phyloP scores from a whole-genome alignment of 805 yeast genomes.

The Candida berthetii region DNA sequence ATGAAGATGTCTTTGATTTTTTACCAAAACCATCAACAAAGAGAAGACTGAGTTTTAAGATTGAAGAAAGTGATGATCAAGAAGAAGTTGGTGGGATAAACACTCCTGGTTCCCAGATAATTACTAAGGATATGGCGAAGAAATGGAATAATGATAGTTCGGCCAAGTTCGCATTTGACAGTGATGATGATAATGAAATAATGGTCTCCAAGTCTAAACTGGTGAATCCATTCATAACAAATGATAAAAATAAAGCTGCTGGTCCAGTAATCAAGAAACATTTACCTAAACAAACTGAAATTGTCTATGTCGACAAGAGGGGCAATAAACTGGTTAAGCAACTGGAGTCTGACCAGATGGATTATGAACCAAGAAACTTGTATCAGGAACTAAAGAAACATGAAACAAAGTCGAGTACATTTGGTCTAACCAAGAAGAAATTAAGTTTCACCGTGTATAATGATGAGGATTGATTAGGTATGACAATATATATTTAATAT shows the following conservation, averaged over 20 bases:
- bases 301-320: constrained; percentile 25
- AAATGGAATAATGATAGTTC: constrained; percentile 24
- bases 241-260: neutral
- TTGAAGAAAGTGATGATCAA: constrained; percentile 9
- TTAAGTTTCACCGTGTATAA: constrained; percentile 1
- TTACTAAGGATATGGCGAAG: constrained; percentile 23
- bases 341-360: constrained; percentile 14
- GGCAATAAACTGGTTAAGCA: constrained; percentile 24
- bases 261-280: constrained; percentile 9
- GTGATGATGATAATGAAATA: constrained; percentile 1
- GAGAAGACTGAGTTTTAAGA: constrained; percentile 14
- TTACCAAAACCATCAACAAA: constrained; percentile 13
- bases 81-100: constrained; percentile 9
- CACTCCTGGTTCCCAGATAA: constrained; percentile 30
- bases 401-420: neutral
- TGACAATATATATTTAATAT: too few species aligned
- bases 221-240: constrained; percentile 17
- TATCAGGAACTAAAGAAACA: constrained; percentile 11
- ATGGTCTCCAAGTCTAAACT: constrained; percentile 8
- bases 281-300: constrained; percentile 16
- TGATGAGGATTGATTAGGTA: neutral
- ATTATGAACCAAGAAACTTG: constrained; percentile 23
- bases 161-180: neutral
- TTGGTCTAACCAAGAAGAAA: neutral
- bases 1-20: neutral